phyloP scores from a whole-genome alignment of 2,329 filamentous ascomycete genomes.

The Fusarium redolens region DNA sequence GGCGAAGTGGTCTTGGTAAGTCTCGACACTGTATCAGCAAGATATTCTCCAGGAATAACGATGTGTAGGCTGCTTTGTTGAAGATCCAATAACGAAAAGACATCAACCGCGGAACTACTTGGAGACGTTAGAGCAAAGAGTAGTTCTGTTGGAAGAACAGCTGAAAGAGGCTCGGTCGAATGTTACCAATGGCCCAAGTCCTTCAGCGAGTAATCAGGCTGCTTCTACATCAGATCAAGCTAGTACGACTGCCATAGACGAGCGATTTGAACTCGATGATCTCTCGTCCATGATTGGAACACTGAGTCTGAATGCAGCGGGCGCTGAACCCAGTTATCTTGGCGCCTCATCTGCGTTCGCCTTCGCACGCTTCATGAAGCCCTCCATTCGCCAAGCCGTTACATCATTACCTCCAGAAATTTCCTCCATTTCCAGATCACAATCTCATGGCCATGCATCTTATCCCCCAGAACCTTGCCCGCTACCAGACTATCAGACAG shows the following conservation, averaged over 20 bases:
- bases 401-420: not conserved
- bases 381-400: not conserved
- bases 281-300: not conserved
- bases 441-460: not conserved
- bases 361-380: not conserved
- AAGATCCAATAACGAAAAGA: not conserved
- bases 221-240: not conserved
- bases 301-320: not conserved
- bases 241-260: not conserved
- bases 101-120: not conserved
- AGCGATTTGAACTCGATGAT: not conserved
- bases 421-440: not conserved
- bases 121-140: not conserved
- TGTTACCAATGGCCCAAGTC: not conserved
- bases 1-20: not conserved
- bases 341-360: not conserved
- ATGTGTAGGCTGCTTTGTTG: not conserved
- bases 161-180: not conserved
- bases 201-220: not conserved
- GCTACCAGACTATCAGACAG: not conserved
- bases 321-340: not conserved
- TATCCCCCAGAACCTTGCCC: not conserved
- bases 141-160: not conserved
- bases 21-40: rapidly evolving
- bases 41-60: not conserved